These are phyloP conservation scores for Lactarius evosmus DNA, from an alignment of 768 basidiomycete species.

Conservation along the genomic window DNA sequence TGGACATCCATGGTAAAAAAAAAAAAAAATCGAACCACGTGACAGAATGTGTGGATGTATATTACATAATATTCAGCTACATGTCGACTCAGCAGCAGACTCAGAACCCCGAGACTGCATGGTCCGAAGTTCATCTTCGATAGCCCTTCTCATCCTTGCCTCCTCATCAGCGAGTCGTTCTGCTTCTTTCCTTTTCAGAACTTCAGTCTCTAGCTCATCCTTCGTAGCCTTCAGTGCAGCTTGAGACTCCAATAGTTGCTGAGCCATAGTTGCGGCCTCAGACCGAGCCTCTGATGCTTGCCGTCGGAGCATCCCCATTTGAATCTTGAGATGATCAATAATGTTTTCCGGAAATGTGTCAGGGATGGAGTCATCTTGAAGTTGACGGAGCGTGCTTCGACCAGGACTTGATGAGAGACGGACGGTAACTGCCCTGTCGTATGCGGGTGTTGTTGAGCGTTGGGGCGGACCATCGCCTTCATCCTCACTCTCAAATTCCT, in stretches of 20 bases:
- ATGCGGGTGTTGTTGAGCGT: constrained; percentile 19
- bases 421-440: constrained; percentile 13
- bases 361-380: constrained; percentile 5
- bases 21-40: not conserved
- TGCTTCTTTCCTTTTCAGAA: constrained; percentile 52
- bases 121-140: constrained; percentile 49
- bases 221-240: constrained; percentile 54
- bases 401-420: constrained; percentile 9
- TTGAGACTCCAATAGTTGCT: constrained; percentile 65
- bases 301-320: constrained; percentile 59
- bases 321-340: constrained; percentile 62
- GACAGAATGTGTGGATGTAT: not conserved
- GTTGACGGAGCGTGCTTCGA: constrained; percentile 5
- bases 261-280: constrained; percentile 60
- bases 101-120: constrained; percentile 28
- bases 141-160: constrained; percentile 42
- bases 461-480: constrained; percentile 34
- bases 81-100: not conserved
- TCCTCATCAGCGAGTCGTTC: constrained; percentile 53
- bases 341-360: constrained; percentile 35
- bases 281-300: constrained; percentile 68
- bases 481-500: constrained; percentile 65
- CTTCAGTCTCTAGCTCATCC: constrained; percentile 58
- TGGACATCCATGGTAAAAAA: not conserved
- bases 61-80: not conserved